A percentile compares a stretch with the other conserved stretches of the same genome.
Evolutionary conservation across 441 rosid genomes (phyloP).

Genomic region (Geranium incanum): DNA sequence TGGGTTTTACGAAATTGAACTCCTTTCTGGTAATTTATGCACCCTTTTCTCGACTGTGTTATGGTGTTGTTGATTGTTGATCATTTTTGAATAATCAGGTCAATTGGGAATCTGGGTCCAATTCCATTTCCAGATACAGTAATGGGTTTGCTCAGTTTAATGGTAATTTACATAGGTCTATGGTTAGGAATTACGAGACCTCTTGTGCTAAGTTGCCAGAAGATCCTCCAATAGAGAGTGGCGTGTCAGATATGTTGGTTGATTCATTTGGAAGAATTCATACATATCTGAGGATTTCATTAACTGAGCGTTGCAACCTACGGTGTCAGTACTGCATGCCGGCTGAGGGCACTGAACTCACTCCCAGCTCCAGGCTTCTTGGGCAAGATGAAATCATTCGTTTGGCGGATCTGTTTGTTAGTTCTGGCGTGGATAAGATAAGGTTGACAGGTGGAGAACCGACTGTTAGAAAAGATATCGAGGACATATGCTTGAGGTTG

Average conservation of each 20-base stretch:
- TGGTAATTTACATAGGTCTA: conserved; percentile 1
- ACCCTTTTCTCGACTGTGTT: too few relatives aligned
- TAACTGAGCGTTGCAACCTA: conserved; percentile 84
- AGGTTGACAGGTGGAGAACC: conserved; percentile 96
- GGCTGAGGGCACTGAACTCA: conserved; percentile 73
- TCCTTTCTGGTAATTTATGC: not conserved
- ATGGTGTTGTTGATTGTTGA: not conserved
- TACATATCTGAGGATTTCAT: conserved; percentile 74
- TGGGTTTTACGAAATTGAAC: not conserved
- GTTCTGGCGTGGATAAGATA: conserved; percentile 77
- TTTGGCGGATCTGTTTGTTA: conserved; percentile 62
- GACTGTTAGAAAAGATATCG: conserved; percentile 69
- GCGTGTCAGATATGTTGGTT: conserved; percentile 62
- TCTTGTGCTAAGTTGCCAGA: conserved; percentile 38
- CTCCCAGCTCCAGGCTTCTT: conserved; percentile 56
- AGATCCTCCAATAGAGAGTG: conserved; percentile 31
- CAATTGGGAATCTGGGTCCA: not conserved
- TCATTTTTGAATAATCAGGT: not conserved
- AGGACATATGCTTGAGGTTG: conserved; percentile 57
- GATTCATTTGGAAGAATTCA: conserved; percentile 88
- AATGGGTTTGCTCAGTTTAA: not conserved
- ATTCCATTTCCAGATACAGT: not conserved
- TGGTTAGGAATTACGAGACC: conserved; percentile 27
- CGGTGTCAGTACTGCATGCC: conserved; percentile 95
- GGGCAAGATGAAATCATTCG: conserved; percentile 56